Percentiles rank a stretch among this genome's conserved stretches.
Conservation (phyloP, 2,329 filamentous ascomycete species). For the Ophiostoma perfectum region DNA sequence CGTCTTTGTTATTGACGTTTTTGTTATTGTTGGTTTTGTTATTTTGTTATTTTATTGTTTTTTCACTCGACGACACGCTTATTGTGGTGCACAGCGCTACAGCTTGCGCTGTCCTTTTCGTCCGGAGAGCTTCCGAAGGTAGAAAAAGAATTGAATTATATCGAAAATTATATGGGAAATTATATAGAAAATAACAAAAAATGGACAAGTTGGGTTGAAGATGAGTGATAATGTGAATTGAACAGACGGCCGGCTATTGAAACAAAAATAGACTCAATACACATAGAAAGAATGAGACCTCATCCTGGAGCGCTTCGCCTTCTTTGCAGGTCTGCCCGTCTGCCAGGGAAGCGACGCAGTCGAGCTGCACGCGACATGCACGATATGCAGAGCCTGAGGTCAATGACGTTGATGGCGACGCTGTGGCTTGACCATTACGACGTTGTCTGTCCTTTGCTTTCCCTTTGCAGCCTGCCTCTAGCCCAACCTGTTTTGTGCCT, state of each 20-base stretch:
- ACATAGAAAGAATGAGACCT: neutral
- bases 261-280: neutral
- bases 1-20: neutral
- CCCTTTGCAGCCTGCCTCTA: neutral
- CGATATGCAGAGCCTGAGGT: neutral
- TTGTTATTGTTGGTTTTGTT: neutral
- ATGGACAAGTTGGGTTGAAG: no score
- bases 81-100: neutral
- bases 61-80: neutral
- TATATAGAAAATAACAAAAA: neutral
- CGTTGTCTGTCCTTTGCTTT: neutral
- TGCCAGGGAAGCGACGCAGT: conserved; percentile 18
- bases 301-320: neutral
- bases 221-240: no score
- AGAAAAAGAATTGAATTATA: neutral
- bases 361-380: conserved; percentile 6
- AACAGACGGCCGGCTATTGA: neutral
- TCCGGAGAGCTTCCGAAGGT: neutral
- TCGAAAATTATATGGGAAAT: neutral
- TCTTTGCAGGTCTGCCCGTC: neutral
- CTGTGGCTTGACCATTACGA: conserved; percentile 20
- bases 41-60: neutral
- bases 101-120: neutral
- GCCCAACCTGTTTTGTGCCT: neutral
- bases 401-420: conserved; percentile 22